Evolutionary conservation across 2,329 filamentous ascomycete species (phyloP).

Genomic region (Paracamarosporium sp.): DNA sequence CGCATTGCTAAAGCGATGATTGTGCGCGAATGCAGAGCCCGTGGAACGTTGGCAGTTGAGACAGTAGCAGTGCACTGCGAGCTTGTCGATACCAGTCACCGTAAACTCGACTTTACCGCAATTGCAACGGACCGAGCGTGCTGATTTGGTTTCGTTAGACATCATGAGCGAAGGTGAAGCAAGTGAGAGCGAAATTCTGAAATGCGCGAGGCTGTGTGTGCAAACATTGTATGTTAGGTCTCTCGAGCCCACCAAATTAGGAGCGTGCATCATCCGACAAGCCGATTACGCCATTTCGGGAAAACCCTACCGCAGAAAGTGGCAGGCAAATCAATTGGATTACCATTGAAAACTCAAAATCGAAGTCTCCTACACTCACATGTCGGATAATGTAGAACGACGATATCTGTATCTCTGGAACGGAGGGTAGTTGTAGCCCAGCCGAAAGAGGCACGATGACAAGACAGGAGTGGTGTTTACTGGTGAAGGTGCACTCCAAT

Average conservation of each 20-base stretch:
- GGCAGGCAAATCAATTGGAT: too few species aligned
- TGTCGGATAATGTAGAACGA: too few species aligned
- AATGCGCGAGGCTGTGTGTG: neutral
- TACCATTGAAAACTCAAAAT: too few species aligned
- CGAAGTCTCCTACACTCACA: too few species aligned
- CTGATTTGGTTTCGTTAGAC: neutral
- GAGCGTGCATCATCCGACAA: neutral
- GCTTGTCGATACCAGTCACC: neutral
- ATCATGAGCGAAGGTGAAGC: neutral
- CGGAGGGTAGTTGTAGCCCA: too few species aligned
- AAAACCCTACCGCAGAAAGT: too few species aligned
- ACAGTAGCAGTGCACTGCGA: slow-evolving; percentile 5
- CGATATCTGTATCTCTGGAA: too few species aligned
- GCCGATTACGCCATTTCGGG: neutral
- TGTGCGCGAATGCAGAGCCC: slow-evolving; percentile 1
- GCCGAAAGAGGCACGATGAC: too few species aligned
- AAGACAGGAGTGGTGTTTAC: too few species aligned
- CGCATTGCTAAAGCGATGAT: neutral
- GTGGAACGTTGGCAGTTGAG: neutral
- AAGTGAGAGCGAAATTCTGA: neutral
- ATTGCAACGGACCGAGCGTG: slow-evolving; percentile 3
- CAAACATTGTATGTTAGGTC: neutral
- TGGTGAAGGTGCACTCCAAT: too few species aligned
- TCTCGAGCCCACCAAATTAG: neutral
- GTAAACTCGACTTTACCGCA: neutral